These are phyloP conservation scores for Rasamsonia emersonii DNA, from an alignment of 2,329 filamentous ascomycete species.

Conservation along the genomic window DNA sequence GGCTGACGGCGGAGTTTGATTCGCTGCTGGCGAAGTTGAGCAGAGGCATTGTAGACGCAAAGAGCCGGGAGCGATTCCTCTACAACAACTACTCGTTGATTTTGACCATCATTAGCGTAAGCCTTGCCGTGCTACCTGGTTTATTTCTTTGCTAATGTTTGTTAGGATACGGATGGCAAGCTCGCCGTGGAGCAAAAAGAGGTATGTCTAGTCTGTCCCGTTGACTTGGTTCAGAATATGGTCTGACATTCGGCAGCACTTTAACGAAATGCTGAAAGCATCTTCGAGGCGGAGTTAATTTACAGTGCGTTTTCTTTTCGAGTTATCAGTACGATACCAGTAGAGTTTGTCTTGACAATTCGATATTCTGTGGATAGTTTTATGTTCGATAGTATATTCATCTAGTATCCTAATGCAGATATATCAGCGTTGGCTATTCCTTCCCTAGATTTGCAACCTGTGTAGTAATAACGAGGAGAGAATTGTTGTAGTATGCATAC, in stretches of 20 bases:
- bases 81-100: conserved; percentile 95
- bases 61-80: conserved; percentile 78
- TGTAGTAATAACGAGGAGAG: too few species aligned
- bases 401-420: too few species aligned
- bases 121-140: conserved; percentile 10
- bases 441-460: too few species aligned
- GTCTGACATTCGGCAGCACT: conserved; percentile 23
- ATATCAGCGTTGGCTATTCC: too few species aligned
- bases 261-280: conserved; percentile 32
- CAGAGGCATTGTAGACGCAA: conserved; percentile 64
- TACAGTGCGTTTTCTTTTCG: too few species aligned
- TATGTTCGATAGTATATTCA: not conserved
- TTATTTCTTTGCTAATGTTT: conserved; percentile 8
- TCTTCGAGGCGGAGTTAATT: conserved; percentile 21
- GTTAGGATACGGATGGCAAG: conserved; percentile 39
- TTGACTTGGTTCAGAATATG: not conserved
- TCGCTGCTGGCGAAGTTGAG: conserved; percentile 70
- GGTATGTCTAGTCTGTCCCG: conserved; percentile 17
- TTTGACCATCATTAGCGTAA: conserved; percentile 76
- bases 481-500: too few species aligned
- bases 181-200: conserved; percentile 59
- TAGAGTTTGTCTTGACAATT: conserved; percentile 2
- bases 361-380: not conserved
- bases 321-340: too few species aligned
- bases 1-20: conserved; percentile 75